phyloP scores from a whole-genome alignment of 768 basidiomycete species.

The Paxillus involutus region DNA sequence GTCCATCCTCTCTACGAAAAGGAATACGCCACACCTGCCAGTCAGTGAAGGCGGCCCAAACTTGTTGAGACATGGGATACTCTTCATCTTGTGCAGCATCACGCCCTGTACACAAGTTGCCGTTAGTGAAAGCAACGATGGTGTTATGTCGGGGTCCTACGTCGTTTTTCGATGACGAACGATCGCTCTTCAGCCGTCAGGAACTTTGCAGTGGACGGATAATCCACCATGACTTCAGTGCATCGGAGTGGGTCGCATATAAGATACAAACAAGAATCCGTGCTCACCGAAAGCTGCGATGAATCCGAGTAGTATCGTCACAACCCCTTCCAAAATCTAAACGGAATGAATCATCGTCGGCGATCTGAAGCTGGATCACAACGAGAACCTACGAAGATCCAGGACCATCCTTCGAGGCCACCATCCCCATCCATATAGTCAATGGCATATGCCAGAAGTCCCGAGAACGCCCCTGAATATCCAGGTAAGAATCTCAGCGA shows the following conservation, averaged over 20 bases:
- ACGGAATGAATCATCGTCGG: not conserved
- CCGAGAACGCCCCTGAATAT: constrained; percentile 52
- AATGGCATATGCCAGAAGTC: constrained; percentile 56
- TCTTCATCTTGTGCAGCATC: constrained; percentile 58
- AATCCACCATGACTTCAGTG: constrained; percentile 57
- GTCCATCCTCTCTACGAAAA: too few species aligned
- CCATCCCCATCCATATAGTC: constrained; percentile 48
- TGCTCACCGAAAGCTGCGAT: constrained; percentile 47
- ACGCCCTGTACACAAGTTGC: constrained; percentile 53
- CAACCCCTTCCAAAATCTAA: constrained; percentile 47
- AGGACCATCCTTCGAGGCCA: constrained; percentile 58
- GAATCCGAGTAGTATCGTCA: constrained; percentile 54
- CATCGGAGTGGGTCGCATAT: not conserved
- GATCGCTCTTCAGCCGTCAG: constrained; percentile 61
- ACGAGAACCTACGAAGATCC: constrained; percentile 55
- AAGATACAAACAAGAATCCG: not conserved
- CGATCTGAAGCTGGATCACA: not conserved
- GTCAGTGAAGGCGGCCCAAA: constrained; percentile 51
- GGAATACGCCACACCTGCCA: constrained; percentile 49
- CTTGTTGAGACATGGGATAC: constrained; percentile 49
- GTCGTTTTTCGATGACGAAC: constrained; percentile 55
- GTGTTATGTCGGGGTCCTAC: constrained; percentile 26
- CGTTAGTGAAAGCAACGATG: not conserved
- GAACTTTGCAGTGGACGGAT: constrained; percentile 57
- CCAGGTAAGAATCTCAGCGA: not conserved